These are phyloP conservation scores for Elsinoe fawcettii DNA, from an alignment of 2,329 filamentous ascomycete species.

Conservation along the genomic window DNA sequence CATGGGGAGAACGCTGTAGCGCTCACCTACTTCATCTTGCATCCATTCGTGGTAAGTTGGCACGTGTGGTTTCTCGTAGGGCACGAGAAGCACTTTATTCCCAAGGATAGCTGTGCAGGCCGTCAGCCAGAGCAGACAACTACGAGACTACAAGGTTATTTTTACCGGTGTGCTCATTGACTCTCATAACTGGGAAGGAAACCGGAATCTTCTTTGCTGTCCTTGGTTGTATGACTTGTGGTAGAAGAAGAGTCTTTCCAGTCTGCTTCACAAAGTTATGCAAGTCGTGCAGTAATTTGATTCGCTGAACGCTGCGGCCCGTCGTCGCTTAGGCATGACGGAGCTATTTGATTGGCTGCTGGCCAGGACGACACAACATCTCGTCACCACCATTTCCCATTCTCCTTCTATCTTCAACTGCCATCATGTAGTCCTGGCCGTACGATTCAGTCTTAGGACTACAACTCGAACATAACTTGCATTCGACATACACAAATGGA, in stretches of 20 bases:
- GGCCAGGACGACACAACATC: background rate
- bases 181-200: slow-evolving; percentile 28
- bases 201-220: background rate
- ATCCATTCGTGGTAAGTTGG: slow-evolving; percentile 83
- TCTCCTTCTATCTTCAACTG: background rate
- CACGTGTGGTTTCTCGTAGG: slow-evolving; percentile 77
- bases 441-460: no score
- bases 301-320: background rate
- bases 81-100: slow-evolving; percentile 63
- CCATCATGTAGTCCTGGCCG: background rate
- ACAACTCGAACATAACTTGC: no score
- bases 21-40: slow-evolving; percentile 63
- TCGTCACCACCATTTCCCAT: background rate
- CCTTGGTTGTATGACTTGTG: slow-evolving; percentile 21
- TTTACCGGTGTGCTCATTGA: slow-evolving; percentile 36
- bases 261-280: background rate
- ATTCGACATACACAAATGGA: no score
- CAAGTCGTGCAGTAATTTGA: background rate
- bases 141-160: background rate
- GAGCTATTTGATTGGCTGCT: background rate
- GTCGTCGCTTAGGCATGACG: background rate
- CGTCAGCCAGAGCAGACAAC: background rate
- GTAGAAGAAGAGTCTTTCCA: background rate
- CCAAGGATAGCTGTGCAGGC: slow-evolving; percentile 56
- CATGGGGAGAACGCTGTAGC: no score